A percentile compares a stretch with the other conserved stretches of the same genome.
Conservation (phyloP, 2,329 filamentous ascomycete species). For the Venturia carpophila region DNA sequence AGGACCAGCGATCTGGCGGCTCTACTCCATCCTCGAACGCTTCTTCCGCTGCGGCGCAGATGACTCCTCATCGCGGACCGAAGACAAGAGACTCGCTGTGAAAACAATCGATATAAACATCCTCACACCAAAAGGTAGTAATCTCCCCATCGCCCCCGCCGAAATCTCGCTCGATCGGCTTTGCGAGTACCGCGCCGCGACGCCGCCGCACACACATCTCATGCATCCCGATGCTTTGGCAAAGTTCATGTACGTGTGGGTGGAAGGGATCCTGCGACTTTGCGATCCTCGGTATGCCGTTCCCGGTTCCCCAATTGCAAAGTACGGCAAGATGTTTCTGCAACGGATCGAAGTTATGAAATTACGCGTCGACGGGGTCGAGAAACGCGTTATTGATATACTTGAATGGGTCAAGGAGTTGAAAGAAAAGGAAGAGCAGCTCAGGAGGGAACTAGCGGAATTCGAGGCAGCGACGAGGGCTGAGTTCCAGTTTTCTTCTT, state of each 20-base stretch:
- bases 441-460: neutral
- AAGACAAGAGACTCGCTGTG: neutral
- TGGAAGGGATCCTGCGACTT: neutral
- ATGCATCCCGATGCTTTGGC: slow-evolving; percentile 13
- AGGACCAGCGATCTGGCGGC: neutral
- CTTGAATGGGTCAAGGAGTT: slow-evolving; percentile 5
- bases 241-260: slow-evolving; percentile 13
- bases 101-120: slow-evolving; percentile 10
- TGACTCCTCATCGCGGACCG: neutral
- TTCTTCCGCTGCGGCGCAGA: slow-evolving; percentile 9
- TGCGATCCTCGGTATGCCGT: slow-evolving; percentile 4
- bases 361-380: neutral
- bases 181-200: neutral
- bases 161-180: slow-evolving; percentile 4
- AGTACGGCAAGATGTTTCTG: slow-evolving; percentile 6
- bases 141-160: neutral
- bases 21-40: slow-evolving; percentile 10
- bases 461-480: neutral
- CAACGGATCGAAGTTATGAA: slow-evolving; percentile 7
- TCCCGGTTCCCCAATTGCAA: neutral
- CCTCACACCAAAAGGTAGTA: neutral
- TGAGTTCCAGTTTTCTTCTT: neutral
- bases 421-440: slow-evolving; percentile 14
- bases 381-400: neutral
- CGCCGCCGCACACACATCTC: neutral